Evolutionary conservation across 2,329 filamentous ascomycete genomes (phyloP).

Genomic region (Pochonia chlamydosporia): DNA sequence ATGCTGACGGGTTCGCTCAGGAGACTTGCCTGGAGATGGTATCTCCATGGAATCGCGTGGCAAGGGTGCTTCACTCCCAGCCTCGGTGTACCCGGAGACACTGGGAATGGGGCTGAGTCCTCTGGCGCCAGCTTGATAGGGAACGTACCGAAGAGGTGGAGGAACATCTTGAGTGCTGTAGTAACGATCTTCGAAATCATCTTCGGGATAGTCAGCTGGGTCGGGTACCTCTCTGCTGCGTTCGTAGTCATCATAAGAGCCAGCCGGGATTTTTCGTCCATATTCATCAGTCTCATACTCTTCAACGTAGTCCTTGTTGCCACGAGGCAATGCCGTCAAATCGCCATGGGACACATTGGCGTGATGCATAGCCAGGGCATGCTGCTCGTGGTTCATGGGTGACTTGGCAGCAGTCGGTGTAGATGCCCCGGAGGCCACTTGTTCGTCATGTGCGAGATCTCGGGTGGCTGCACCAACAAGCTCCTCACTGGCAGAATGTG

Average conservation of each 20-base stretch:
- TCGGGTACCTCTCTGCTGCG: slow-evolving; percentile 21
- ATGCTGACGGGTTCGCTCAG: slow-evolving; percentile 25
- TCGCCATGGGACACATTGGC: slow-evolving; percentile 56
- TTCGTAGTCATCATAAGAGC: slow-evolving; percentile 40
- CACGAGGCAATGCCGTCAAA: slow-evolving; percentile 46
- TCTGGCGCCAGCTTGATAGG: slow-evolving; percentile 62
- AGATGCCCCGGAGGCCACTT: slow-evolving; percentile 53
- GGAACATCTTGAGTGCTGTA: slow-evolving; percentile 58
- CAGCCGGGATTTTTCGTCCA: slow-evolving; percentile 35
- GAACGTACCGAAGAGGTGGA: slow-evolving; percentile 58
- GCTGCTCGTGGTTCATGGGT: slow-evolving; percentile 44
- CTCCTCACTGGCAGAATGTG: slow-evolving; percentile 61
- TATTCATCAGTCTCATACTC: slow-evolving; percentile 43
- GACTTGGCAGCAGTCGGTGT: slow-evolving; percentile 57
- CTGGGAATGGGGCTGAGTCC: slow-evolving; percentile 87
- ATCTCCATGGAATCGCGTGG: slow-evolving; percentile 53
- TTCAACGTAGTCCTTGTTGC: slow-evolving; percentile 36
- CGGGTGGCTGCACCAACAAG: slow-evolving; percentile 33
- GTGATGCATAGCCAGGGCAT: slow-evolving; percentile 63
- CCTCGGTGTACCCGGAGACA: slow-evolving; percentile 78
- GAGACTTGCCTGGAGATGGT: slow-evolving; percentile 48
- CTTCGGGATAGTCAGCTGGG: slow-evolving; percentile 33
- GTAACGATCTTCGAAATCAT: slow-evolving; percentile 39
- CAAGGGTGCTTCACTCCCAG: slow-evolving; percentile 51
- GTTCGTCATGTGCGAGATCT: slow-evolving; percentile 58